Evolutionary conservation across 805 yeast species (phyloP).

Genomic region (Metschnikowia anglica): DNA sequence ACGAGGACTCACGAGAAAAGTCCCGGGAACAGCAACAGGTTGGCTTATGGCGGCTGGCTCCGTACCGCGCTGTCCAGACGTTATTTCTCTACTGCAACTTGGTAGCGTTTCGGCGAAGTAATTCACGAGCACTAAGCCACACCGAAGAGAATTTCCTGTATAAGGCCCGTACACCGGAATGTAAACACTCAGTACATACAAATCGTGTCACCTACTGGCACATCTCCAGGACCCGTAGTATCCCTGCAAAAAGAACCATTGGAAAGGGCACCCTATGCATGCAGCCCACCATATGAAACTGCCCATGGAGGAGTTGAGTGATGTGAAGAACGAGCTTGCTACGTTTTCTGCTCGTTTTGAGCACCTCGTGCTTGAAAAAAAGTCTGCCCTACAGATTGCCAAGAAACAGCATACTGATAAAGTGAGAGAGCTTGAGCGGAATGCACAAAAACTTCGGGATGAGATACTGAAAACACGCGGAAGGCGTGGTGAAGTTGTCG

Average conservation of each 20-base stretch:
- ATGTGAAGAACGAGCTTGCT: slow-evolving; percentile 38
- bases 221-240: too few relatives aligned
- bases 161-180: background rate
- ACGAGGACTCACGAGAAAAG: too few relatives aligned
- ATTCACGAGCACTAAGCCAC: too few relatives aligned
- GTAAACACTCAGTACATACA: too few relatives aligned
- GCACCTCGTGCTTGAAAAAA: slow-evolving; percentile 31
- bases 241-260: background rate
- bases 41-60: too few relatives aligned
- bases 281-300: slow-evolving; percentile 3
- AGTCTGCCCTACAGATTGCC: slow-evolving; percentile 31
- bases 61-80: too few relatives aligned
- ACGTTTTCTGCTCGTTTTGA: slow-evolving; percentile 40
- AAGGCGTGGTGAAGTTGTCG: slow-evolving; percentile 29
- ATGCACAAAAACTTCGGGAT: slow-evolving; percentile 29
- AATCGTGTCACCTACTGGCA: too few relatives aligned
- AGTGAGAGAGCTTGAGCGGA: slow-evolving; percentile 32
- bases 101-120: too few relatives aligned
- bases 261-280: background rate
- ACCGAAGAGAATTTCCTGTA: too few relatives aligned
- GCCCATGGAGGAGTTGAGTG: slow-evolving; percentile 35
- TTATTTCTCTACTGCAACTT: too few relatives aligned
- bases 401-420: slow-evolving; percentile 34
- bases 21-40: too few relatives aligned
- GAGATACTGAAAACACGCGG: slow-evolving; percentile 31